Evolutionary conservation across 805 yeast species (phyloP).

Genomic region (Saccharomycopsis babjevae): DNA sequence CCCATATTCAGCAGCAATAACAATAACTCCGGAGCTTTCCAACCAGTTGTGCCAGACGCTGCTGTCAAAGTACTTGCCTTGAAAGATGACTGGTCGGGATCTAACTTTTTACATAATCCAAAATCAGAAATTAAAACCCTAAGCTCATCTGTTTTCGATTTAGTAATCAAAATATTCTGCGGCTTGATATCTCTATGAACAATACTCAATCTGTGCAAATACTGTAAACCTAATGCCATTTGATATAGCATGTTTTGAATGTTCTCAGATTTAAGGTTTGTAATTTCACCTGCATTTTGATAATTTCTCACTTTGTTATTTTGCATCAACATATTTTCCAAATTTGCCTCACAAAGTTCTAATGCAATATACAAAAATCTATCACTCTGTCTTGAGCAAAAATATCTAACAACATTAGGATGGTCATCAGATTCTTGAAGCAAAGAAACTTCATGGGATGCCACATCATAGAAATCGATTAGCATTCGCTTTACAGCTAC

Average conservation of each 20-base stretch:
- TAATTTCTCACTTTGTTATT: not conserved
- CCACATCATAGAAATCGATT: conserved; percentile 86
- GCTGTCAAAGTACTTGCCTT: conserved; percentile 83
- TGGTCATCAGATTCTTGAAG: conserved; percentile 94
- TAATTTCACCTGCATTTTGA: not conserved
- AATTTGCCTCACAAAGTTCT: conserved; percentile 80
- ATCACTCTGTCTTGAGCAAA: conserved; percentile 84
- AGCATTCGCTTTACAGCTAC: conserved; percentile 95
- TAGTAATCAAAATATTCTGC: conserved; percentile 17
- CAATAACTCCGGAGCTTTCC: conserved; percentile 93
- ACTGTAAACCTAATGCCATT: conserved; percentile 74
- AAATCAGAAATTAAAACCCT: conserved; percentile 86
- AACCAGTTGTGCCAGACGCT: conserved; percentile 97
- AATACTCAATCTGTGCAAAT: conserved; percentile 79
- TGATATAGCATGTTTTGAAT: conserved; percentile 55
- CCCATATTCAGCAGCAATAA: not conserved
- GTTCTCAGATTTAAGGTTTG: conserved; percentile 20
- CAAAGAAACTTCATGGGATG: conserved; percentile 80
- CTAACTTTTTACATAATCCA: conserved; percentile 88
- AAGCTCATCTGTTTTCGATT: conserved; percentile 21
- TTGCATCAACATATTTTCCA: conserved; percentile 60
- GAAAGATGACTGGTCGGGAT: conserved; percentile 86
- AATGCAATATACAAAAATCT: conserved; percentile 85
- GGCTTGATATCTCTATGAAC: conserved; percentile 80
- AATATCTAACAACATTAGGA: conserved; percentile 88